A percentile compares a stretch with the other conserved stretches of the same genome.
These are phyloP conservation scores for Rhamnella rubrinervis DNA, from an alignment of 331 rosid genomes.

Conservation along the genomic window DNA sequence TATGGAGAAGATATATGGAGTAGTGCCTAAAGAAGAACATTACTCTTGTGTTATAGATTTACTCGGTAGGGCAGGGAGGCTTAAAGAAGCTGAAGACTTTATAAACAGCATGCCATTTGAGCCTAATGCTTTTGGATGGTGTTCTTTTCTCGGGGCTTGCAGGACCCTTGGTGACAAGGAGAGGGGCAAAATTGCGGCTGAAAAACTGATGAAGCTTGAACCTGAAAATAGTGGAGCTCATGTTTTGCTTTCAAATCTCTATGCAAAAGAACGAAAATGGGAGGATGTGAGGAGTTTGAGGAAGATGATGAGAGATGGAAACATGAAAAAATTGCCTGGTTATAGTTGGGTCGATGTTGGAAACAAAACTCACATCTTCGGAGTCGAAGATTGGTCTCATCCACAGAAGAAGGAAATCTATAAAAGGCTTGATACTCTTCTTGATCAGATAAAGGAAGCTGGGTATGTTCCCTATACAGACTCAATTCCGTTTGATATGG, in stretches of 20 bases:
- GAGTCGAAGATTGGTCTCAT: conserved; percentile 40
- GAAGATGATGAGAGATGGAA: conserved; percentile 29
- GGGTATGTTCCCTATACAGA: conserved; percentile 30
- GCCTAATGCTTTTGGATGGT: conserved; percentile 42
- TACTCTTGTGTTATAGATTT: conserved; percentile 34
- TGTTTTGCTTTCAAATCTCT: conserved; percentile 30
- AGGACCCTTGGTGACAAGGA: conserved; percentile 27
- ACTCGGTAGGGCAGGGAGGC: conserved; percentile 36
- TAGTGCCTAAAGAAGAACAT: conserved; percentile 30
- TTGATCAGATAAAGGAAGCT: conserved; percentile 29
- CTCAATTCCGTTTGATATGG: conserved; percentile 17
- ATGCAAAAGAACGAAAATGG: conserved; percentile 29
- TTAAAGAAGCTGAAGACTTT: conserved; percentile 29
- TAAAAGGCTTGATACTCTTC: conserved; percentile 28
- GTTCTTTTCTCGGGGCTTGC: conserved; percentile 37
- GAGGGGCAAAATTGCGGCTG: conserved; percentile 33
- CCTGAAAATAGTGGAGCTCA: conserved; percentile 36
- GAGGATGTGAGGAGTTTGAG: conserved; percentile 29
- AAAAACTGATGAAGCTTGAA: conserved; percentile 29
- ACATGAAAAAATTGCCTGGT: conserved; percentile 31
- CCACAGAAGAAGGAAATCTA: conserved; percentile 29
- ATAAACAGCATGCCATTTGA: conserved; percentile 32
- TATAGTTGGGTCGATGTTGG: conserved; percentile 39
- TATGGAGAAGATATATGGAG: conserved; percentile 28
- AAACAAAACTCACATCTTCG: conserved; percentile 28